Percentiles rank a stretch among this genome's conserved stretches.
Conservation (phyloP, 1,284 basidiomycete genomes). For the Veloboletus limbatus region DNA sequence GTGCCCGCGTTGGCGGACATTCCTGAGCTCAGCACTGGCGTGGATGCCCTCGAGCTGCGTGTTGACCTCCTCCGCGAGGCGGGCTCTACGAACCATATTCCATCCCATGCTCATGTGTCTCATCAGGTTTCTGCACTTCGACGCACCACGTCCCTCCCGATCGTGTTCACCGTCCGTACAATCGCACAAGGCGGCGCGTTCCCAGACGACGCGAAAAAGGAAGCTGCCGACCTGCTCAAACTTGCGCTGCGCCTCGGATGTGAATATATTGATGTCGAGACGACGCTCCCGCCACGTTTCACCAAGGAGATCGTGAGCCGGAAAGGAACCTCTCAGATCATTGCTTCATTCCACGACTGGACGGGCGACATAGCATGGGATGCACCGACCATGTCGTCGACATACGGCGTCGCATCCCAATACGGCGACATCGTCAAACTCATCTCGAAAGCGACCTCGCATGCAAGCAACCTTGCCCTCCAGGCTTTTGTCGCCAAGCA, state of each 20-base stretch:
- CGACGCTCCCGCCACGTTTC: conserved; percentile 65
- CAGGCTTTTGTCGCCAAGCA: conserved; percentile 65
- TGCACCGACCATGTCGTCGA: conserved; percentile 61
- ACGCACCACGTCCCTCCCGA: conserved; percentile 74
- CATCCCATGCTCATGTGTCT: conserved; percentile 73
- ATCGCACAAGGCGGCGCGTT: conserved; percentile 89
- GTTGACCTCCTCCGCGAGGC: conserved; percentile 87
- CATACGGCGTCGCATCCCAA: conserved; percentile 62
- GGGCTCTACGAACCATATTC: conserved; percentile 49
- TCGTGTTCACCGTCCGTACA: conserved; percentile 92
- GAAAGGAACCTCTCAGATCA: conserved; percentile 77
- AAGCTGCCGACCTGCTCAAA: conserved; percentile 76
- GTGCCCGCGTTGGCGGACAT: conserved; percentile 69
- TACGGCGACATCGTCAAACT: conserved; percentile 92
- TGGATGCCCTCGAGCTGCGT: conserved; percentile 90
- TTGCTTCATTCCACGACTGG: conserved; percentile 96
- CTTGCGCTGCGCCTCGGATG: conserved; percentile 82
- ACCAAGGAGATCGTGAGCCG: conserved; percentile 55
- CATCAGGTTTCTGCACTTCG: conserved; percentile 82
- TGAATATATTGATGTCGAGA: conserved; percentile 94
- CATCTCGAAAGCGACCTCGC: conserved; percentile 75
- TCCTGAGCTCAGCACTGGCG: conserved; percentile 76
- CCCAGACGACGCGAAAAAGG: conserved; percentile 74
- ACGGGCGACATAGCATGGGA: conserved; percentile 85
- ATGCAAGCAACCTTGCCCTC: conserved; percentile 82